Evolutionary conservation across 139 green algal genomes (phyloP).

Genomic region (Spirogloea muscicola): DNA sequence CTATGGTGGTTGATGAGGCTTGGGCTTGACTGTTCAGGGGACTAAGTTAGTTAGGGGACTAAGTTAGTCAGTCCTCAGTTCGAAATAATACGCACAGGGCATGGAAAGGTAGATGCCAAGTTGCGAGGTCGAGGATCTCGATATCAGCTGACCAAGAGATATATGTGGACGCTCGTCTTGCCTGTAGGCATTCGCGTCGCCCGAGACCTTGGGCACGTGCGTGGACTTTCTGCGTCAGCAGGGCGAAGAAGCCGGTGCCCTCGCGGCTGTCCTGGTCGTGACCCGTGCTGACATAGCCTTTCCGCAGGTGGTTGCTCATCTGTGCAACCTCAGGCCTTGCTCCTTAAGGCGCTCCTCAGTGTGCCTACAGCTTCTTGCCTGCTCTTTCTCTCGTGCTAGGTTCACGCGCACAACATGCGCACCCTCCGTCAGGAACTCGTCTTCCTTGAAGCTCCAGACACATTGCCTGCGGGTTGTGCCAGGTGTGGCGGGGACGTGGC

Average conservation of each 20-base stretch:
- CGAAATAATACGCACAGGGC: too few species aligned
- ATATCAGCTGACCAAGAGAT: too few species aligned
- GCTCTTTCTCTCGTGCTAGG: neutral
- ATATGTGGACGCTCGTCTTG: too few species aligned
- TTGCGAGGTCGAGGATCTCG: too few species aligned
- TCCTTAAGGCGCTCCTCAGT: neutral
- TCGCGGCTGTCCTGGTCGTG: slow-evolving; percentile 12
- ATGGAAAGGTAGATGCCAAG: too few species aligned
- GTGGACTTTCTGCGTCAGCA: slow-evolving; percentile 13
- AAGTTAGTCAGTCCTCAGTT: too few species aligned
- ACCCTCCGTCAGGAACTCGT: neutral
- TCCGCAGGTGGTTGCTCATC: slow-evolving; percentile 6
- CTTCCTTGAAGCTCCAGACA: neutral
- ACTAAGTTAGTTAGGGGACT: too few species aligned
- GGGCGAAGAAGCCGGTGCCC: neutral
- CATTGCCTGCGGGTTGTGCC: neutral
- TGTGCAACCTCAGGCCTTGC: slow-evolving; percentile 1
- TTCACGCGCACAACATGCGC: neutral
- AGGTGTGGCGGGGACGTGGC: slow-evolving; percentile 24
- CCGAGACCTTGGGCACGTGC: slow-evolving; percentile 17
- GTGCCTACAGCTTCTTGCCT: neutral
- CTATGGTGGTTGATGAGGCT: too few species aligned
- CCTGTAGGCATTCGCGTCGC: slow-evolving; percentile 20
- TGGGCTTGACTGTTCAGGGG: too few species aligned
- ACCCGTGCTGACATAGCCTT: slow-evolving; percentile 12